A percentile compares a stretch with the other conserved stretches of the same genome.
Conservation (phyloP, 805 yeast species). For the Wickerhamiella parazyma region DNA sequence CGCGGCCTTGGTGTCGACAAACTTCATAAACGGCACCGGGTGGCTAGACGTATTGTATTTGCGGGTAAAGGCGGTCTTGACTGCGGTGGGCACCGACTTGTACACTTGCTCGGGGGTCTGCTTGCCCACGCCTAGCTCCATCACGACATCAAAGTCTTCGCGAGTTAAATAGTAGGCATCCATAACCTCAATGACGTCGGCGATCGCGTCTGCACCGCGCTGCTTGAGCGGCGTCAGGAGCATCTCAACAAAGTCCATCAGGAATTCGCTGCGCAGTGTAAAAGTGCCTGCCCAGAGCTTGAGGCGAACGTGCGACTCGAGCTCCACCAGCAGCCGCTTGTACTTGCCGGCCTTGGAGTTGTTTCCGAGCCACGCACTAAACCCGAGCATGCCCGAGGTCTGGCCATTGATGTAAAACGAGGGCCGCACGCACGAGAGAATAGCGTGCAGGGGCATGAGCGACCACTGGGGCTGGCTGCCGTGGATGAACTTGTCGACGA, state of each 20-base stretch:
- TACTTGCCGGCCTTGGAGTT: conserved; percentile 73
- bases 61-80: conserved; percentile 76
- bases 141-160: conserved; percentile 82
- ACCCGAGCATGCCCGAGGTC: conserved; percentile 53
- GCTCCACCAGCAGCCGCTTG: conserved; percentile 64
- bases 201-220: conserved; percentile 50
- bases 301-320: conserved; percentile 76
- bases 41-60: conserved; percentile 63
- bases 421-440: conserved; percentile 74
- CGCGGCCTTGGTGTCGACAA: conserved; percentile 28
- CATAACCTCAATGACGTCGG: conserved; percentile 52
- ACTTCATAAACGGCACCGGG: conserved; percentile 69
- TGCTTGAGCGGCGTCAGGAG: conserved; percentile 45
- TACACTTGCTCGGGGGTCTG: conserved; percentile 31
- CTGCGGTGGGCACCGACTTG: conserved; percentile 60
- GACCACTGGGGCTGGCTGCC: conserved; percentile 93
- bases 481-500: conserved; percentile 68
- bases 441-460: conserved; percentile 78
- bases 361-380: conserved; percentile 82
- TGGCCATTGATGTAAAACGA: conserved; percentile 61
- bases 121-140: conserved; percentile 70
- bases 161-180: conserved; percentile 76
- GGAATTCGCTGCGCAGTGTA: conserved; percentile 63
- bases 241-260: conserved; percentile 47
- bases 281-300: conserved; percentile 61